Base-by-base conservation (phyloP, 2,329 filamentous ascomycete genomes). In the Colletotrichum lini region DNA sequence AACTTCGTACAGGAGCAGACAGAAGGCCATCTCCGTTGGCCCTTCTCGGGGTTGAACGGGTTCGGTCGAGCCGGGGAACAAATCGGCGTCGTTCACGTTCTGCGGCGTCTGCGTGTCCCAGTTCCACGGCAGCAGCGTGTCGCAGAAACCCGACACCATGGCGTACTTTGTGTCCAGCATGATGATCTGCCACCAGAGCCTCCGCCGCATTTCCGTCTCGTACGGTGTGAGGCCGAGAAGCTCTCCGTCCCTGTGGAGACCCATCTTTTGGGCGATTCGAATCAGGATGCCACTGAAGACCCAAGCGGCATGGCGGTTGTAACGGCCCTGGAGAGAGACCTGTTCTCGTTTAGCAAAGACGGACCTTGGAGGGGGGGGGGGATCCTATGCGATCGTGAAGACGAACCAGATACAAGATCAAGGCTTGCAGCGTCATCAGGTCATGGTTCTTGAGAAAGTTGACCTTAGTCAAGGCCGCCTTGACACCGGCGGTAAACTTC, bases 201-300 rank as follows among this genome's bases (percentile, higher is more conserved):
- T 84, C 53, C 91, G 83, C n/a, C 90, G 86, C 84, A 93, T 92
- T 76, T 93, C 90, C 2, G 87, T 88, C 75, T 93, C 90, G 74
- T 92, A 91, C 0, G 90, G 88, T 0, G 86, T 83, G 2, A 92
- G 81, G 2, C 86, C 86, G 7, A 90, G 81, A 21, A 81, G 78
- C 70, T 87, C 85, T 45, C 89, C 90, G 70, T 93, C 90, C 15
- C 88, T 85, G 72, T 92, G 90, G 58, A 92, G 84, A 0, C 91
- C 91, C 85, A 93, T 90, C 76, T 91, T 90, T 76, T 92, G 88
- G 1, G 90, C 90, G 63, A 93, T 89, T 23, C 91, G 86, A 44
- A 93, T 84, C 6, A 89, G 84, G 18, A 90, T 83, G 5, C 90
- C 90, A 62, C 88, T 89, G 26, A 92, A 76, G 53, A 91, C 86